phyloP scores from a whole-genome alignment of 73 alveolate species.

The Stentor roeselii region DNA sequence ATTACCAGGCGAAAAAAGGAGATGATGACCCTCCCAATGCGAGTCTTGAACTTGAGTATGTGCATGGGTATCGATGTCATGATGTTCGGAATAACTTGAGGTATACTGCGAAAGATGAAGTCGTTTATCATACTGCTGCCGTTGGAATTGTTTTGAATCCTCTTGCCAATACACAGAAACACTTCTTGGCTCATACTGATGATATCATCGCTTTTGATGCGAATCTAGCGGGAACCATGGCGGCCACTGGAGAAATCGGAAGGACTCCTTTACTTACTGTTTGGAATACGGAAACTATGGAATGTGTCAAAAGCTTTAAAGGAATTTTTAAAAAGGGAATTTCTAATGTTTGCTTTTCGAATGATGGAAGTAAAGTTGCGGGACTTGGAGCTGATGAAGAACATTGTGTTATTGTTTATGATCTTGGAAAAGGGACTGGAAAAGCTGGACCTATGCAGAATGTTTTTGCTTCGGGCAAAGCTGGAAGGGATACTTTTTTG shows the following conservation, averaged over 20 bases:
- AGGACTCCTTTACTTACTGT: conserved; percentile 89
- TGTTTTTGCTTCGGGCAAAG: conserved; percentile 83
- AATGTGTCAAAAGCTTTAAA: conserved; percentile 70
- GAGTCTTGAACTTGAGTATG: conserved; percentile 84
- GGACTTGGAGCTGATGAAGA: conserved; percentile 96
- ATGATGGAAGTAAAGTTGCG: conserved; percentile 87
- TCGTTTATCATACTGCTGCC: conserved; percentile 96
- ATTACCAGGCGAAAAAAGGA: conserved; percentile 71
- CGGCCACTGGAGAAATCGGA: conserved; percentile 96
- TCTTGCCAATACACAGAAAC: conserved; percentile 67
- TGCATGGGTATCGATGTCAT: conserved; percentile 98
- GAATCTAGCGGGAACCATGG: conserved; percentile 75
- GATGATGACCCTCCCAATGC: conserved; percentile 97
- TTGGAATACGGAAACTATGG: conserved; percentile 91
- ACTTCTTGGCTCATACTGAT: conserved; percentile 87
- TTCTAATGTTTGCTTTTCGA: conserved; percentile 84
- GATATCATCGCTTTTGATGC: conserved; percentile 93
- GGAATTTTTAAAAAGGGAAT: conserved; percentile 91
- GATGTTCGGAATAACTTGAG: conserved; percentile 96
- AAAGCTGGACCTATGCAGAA: conserved; percentile 55
- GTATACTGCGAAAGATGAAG: conserved; percentile 69
- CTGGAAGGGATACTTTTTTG: conserved; percentile 81
- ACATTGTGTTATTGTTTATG: conserved; percentile 91
- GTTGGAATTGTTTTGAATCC: conserved; percentile 87
- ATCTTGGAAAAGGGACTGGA: conserved; percentile 60